phyloP scores from a whole-genome alignment of 371 early-diverging fungal genomes.

The Funneliformis caledonium region DNA sequence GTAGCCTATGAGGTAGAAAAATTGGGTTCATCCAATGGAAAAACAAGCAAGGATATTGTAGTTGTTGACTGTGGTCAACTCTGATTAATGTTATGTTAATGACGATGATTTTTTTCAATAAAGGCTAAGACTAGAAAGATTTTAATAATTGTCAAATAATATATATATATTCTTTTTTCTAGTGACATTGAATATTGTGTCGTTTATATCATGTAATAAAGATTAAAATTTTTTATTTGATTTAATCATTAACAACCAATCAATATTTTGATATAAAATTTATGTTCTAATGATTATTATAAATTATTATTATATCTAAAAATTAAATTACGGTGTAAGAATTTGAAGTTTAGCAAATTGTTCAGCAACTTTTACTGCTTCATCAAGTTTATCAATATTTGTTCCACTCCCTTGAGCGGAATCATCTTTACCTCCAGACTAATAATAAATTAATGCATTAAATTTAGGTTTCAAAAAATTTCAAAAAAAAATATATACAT shows the following conservation, averaged over 20 bases:
- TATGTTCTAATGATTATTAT: too few species aligned
- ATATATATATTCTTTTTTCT: too few species aligned
- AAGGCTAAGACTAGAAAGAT: too few species aligned
- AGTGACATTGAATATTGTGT: too few species aligned
- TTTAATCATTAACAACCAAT: too few species aligned
- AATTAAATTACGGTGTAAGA: neutral
- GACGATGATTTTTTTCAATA: too few species aligned
- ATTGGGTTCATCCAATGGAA: neutral
- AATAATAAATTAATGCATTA: neutral
- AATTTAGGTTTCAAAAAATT: neutral
- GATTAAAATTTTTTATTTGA: too few species aligned
- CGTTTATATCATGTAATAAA: too few species aligned
- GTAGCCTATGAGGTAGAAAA: neutral
- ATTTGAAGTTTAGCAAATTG: conserved; percentile 75
- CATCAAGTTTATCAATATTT: conserved; percentile 62
- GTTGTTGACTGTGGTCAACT: conserved; percentile 6
- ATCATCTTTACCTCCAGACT: conserved; percentile 81
- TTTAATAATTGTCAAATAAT: too few species aligned
- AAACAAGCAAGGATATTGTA: neutral
- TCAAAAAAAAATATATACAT: neutral
- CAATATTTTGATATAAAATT: too few species aligned
- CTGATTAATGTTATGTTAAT: too few species aligned
- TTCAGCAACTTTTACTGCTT: conserved; percentile 78
- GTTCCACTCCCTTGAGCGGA: conserved; percentile 85
- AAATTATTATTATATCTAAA: neutral